Evolutionary conservation across 169 alveolate species (phyloP).

Genomic region (Amoebophrya sp.): DNA sequence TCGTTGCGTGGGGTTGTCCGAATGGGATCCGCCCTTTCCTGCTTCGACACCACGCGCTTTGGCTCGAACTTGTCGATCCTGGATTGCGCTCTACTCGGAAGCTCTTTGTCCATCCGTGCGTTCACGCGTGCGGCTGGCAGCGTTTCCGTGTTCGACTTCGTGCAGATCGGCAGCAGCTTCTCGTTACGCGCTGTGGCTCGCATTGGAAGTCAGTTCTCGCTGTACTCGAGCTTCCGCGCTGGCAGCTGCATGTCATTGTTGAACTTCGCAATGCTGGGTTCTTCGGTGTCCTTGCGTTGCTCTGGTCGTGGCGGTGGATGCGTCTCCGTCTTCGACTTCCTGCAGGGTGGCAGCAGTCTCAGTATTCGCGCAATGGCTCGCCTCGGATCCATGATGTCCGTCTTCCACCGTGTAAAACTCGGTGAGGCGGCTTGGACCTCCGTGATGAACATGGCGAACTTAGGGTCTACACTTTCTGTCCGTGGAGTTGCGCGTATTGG

Average conservation of each 20-base stretch:
- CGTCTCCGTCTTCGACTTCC: not conserved
- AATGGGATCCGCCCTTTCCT: not conserved
- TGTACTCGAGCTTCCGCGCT: not conserved
- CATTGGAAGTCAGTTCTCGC: constrained; percentile 6
- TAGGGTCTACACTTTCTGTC: constrained; percentile 19
- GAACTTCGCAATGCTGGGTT: constrained; percentile 27
- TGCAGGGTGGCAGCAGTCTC: not conserved
- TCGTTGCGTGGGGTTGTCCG: not conserved
- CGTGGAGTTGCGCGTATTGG: constrained; percentile 1
- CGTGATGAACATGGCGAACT: constrained; percentile 26
- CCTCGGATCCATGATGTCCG: not conserved
- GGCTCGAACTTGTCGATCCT: not conserved
- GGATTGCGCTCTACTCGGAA: constrained; percentile 1
- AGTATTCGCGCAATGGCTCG: not conserved
- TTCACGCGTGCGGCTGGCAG: constrained; percentile 10
- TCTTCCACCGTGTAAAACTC: not conserved
- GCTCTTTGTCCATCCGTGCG: constrained; percentile 25
- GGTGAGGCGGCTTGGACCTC: not conserved
- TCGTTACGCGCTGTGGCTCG: not conserved
- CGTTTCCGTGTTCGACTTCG: constrained; percentile 24
- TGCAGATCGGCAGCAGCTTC: not conserved
- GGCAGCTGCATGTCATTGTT: constrained; percentile 5
- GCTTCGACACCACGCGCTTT: not conserved
- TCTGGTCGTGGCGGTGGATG: not conserved
- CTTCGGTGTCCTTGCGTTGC: not conserved